Percentiles rank a stretch among this genome's conserved stretches.
These are phyloP conservation scores for Vickermania ingenoplastis DNA, from an alignment of 208 protist species.

Conservation along the genomic window DNA sequence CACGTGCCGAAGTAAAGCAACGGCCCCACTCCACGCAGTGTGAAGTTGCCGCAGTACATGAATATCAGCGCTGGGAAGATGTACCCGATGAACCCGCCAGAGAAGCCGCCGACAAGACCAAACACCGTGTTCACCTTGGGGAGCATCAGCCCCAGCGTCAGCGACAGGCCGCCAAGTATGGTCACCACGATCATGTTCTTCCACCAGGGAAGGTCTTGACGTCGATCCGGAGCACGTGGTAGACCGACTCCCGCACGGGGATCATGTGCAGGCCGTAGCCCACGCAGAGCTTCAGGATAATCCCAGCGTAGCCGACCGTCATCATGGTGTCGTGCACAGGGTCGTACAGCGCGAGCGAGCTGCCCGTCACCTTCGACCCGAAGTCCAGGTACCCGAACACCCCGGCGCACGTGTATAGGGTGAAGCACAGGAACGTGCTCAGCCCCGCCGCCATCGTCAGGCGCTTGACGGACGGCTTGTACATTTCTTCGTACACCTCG, in stretches of 20 bases:
- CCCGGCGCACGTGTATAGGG: slow-evolving; percentile 40
- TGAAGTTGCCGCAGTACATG: slow-evolving; percentile 58
- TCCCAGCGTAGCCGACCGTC: slow-evolving; percentile 36
- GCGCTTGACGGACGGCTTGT: slow-evolving; percentile 10
- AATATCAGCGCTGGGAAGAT: slow-evolving; percentile 60
- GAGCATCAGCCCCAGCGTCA: slow-evolving; percentile 64
- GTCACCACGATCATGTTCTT: slow-evolving; percentile 30
- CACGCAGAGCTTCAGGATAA: slow-evolving; percentile 67
- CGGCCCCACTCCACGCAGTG: slow-evolving; percentile 22
- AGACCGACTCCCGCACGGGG: slow-evolving; percentile 48
- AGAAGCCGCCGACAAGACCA: slow-evolving; percentile 56
- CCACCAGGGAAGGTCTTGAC: slow-evolving; percentile 35
- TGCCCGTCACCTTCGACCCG: slow-evolving; percentile 16
- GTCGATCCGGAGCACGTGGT: slow-evolving; percentile 34
- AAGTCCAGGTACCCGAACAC: slow-evolving; percentile 75
- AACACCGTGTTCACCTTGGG: slow-evolving; percentile 60
- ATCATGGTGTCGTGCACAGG: slow-evolving; percentile 40
- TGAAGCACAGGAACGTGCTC: slow-evolving; percentile 41
- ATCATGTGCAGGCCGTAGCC: slow-evolving; percentile 57
- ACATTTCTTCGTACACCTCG: slow-evolving; percentile 29
- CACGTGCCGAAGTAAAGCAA: slow-evolving; percentile 49
- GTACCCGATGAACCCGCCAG: slow-evolving; percentile 59
- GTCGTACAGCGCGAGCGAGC: slow-evolving; percentile 55
- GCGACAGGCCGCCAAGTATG: slow-evolving; percentile 19
- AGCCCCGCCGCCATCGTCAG: slow-evolving; percentile 27